Percentiles rank a stretch among this genome's conserved stretches.
These are phyloP conservation scores for Cyanodermella asteris DNA, from an alignment of 2,329 filamentous ascomycete species.

Conservation along the genomic window DNA sequence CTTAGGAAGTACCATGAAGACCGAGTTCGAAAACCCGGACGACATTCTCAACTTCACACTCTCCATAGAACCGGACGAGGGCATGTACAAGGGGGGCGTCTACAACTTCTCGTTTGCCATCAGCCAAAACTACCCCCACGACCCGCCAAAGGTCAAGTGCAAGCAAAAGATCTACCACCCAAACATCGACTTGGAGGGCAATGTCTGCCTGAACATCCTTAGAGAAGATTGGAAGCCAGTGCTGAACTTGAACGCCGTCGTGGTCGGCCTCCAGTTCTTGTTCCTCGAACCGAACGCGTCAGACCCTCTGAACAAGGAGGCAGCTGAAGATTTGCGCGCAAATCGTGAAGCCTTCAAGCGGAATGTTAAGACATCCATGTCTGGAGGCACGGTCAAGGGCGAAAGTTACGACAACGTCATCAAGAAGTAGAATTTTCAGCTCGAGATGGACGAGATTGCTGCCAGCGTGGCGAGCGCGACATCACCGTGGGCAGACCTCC, in stretches of 20 bases:
- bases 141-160: conserved; percentile 92
- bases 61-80: conserved; percentile 29
- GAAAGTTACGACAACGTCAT: conserved; percentile 58
- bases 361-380: conserved; percentile 71
- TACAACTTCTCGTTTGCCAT: conserved; percentile 87
- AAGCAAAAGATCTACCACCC: conserved; percentile 98
- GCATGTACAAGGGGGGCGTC: conserved; percentile 65
- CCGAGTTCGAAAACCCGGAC: conserved; percentile 34
- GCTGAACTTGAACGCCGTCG: conserved; percentile 85
- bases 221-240: conserved; percentile 99
- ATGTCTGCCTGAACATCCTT: conserved; percentile 93
- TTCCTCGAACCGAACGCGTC: conserved; percentile 95
- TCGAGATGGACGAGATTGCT: conserved; percentile 6
- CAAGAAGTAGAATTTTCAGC: conserved; percentile 32
- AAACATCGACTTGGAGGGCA: conserved; percentile 93
- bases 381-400: conserved; percentile 52
- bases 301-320: conserved; percentile 96
- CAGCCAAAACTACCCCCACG: conserved; percentile 87
- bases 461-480: conserved; percentile 4
- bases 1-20: conserved; percentile 33
- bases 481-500: no score
- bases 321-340: conserved; percentile 69
- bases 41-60: conserved; percentile 32
- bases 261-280: conserved; percentile 84
- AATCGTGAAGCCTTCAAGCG: conserved; percentile 80